Conservation (phyloP, 768 basidiomycete species). For the Termitomyces sp. region DNA sequence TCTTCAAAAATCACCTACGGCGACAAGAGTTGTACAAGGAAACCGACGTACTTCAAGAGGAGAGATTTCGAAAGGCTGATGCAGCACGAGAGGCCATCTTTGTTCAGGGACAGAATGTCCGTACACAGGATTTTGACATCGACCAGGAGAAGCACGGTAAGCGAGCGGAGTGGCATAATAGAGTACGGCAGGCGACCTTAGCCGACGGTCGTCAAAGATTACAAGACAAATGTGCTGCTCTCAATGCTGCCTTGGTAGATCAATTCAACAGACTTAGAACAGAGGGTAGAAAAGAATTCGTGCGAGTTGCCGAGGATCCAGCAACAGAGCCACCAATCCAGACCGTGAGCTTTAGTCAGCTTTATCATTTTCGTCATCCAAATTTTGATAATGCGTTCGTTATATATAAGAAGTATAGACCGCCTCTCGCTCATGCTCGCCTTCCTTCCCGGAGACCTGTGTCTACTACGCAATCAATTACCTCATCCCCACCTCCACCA, state of each 20-base stretch:
- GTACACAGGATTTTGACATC: neutral
- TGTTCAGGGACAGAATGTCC: neutral
- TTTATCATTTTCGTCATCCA: neutral
- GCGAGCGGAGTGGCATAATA: neutral
- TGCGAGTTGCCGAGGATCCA: neutral
- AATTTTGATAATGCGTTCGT: neutral
- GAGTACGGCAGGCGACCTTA: neutral
- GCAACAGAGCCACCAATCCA: neutral
- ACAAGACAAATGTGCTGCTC: neutral
- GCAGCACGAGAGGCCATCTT: neutral
- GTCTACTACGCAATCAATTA: neutral
- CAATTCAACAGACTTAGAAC: neutral
- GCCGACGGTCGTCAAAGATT: neutral
- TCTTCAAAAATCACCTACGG: neutral
- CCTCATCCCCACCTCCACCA: neutral
- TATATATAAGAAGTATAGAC: no score
- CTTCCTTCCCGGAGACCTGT: neutral
- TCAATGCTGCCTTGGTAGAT: neutral
- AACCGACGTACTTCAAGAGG: neutral
- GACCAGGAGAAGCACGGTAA: neutral
- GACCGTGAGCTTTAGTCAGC: no score
- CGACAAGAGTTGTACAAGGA: neutral
- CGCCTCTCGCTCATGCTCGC: neutral
- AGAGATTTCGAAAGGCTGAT: slow-evolving; percentile 2
- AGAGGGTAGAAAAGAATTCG: neutral